Percentiles rank a stretch among this genome's conserved stretches.
Evolutionary conservation across 148 eudicot genomes (phyloP).

Genomic region (Rhododendron molle): DNA sequence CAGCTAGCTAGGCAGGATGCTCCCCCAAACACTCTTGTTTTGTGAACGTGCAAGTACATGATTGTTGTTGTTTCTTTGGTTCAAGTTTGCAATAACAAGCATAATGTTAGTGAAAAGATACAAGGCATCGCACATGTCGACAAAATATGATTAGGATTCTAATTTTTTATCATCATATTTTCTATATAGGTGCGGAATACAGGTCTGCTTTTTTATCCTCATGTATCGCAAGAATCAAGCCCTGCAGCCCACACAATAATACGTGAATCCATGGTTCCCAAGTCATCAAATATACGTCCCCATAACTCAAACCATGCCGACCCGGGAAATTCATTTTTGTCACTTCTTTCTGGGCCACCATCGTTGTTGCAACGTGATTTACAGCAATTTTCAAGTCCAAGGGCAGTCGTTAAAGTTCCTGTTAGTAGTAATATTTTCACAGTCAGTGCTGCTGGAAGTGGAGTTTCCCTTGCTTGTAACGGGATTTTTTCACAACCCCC

Average conservation of each 20-base stretch:
- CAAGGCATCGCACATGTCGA: background rate
- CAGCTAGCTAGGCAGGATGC: background rate
- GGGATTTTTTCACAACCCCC: slow-evolving; percentile 25
- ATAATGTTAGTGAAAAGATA: background rate
- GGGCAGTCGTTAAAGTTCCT: slow-evolving; percentile 18
- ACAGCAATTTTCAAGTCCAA: slow-evolving; percentile 25
- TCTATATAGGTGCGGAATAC: slow-evolving; percentile 28
- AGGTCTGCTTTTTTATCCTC: slow-evolving; percentile 18
- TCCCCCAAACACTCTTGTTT: background rate
- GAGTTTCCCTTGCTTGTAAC: slow-evolving; percentile 21
- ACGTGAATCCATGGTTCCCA: slow-evolving; percentile 18
- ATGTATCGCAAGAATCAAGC: slow-evolving; percentile 27
- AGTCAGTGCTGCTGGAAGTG: slow-evolving; percentile 19
- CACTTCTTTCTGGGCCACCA: slow-evolving; percentile 44
- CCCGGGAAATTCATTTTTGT: slow-evolving; percentile 31
- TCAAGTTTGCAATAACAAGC: background rate
- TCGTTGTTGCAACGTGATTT: slow-evolving; percentile 27
- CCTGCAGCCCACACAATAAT: slow-evolving; percentile 23
- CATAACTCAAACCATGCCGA: slow-evolving; percentile 29
- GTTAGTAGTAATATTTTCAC: slow-evolving; percentile 9
- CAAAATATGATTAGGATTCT: background rate
- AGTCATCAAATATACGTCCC: slow-evolving; percentile 28
- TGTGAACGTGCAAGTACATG: background rate
- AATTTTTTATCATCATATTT: slow-evolving; percentile 10
- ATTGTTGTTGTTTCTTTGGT: background rate